Evolutionary conservation across 306 rosid species (phyloP).

Genomic region (Alnus glutinosa): DNA sequence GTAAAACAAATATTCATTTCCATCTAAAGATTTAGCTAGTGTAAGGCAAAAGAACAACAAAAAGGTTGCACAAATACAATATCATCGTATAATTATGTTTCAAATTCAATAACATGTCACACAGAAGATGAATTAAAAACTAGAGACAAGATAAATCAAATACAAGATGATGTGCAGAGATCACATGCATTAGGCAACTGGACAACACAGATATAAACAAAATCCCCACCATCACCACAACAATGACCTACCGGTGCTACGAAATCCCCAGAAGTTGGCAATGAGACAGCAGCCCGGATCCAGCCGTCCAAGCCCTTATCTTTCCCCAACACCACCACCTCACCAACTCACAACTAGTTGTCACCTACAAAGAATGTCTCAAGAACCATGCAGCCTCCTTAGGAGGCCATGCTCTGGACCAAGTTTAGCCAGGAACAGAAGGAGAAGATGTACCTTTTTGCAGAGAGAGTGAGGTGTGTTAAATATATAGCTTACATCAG

Average conservation of each 20-base stretch:
- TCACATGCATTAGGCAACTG: too few species aligned
- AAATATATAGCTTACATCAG: too few species aligned
- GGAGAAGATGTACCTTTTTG: constrained; percentile 80
- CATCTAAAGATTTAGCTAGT: too few species aligned
- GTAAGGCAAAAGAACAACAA: too few species aligned
- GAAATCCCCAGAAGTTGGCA: constrained; percentile 69
- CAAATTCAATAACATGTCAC: too few species aligned
- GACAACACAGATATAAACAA: too few species aligned
- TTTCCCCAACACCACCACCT: constrained; percentile 47
- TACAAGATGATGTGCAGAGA: too few species aligned
- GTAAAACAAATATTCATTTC: too few species aligned
- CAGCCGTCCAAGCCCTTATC: constrained; percentile 57
- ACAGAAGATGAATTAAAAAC: too few species aligned
- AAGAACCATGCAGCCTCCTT: constrained; percentile 86
- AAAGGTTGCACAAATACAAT: too few species aligned
- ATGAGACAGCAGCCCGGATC: constrained; percentile 62
- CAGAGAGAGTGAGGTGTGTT: constrained; percentile 66
- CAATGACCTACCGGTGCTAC: constrained; percentile 26
- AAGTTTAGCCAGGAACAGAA: constrained; percentile 81
- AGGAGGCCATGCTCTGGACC: constrained; percentile 81
- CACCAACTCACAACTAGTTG: constrained; percentile 12
- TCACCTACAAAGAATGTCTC: constrained; percentile 74
- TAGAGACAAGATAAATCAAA: too few species aligned
- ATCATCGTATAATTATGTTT: too few species aligned
- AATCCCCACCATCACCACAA: constrained; percentile 38